These are phyloP conservation scores for Neospora caninum DNA, from an alignment of 169 alveolate species.

Conservation along the genomic window DNA sequence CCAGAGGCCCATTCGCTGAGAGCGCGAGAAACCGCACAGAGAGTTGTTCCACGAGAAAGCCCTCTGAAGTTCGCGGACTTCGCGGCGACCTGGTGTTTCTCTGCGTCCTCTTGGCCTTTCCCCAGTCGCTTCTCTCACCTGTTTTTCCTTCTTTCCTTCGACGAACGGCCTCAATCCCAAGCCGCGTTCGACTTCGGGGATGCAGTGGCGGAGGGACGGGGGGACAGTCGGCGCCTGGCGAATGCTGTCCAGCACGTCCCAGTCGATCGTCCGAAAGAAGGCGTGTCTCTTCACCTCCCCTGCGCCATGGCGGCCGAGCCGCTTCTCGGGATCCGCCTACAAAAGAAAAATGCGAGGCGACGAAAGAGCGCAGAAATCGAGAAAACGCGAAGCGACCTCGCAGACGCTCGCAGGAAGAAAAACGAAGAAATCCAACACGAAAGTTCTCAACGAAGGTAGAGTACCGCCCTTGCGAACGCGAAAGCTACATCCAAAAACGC, in stretches of 20 bases:
- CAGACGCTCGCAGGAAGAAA: not conserved
- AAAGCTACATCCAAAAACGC: too few relatives aligned
- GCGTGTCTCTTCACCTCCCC: slow-evolving; percentile 41
- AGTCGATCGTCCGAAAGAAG: slow-evolving; percentile 3
- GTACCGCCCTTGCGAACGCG: too few relatives aligned
- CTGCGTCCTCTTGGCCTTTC: too few relatives aligned
- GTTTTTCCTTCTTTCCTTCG: not conserved
- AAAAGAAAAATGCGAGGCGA: not conserved
- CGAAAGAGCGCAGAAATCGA: too few relatives aligned
- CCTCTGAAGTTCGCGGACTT: too few relatives aligned
- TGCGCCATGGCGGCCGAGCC: slow-evolving; percentile 42
- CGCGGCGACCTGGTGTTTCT: too few relatives aligned
- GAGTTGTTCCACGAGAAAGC: too few relatives aligned
- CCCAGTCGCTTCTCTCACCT: too few relatives aligned
- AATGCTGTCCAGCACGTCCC: not conserved
- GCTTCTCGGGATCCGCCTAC: slow-evolving; percentile 41
- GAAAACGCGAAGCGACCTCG: too few relatives aligned
- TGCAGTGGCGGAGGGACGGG: not conserved
- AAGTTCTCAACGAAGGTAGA: too few relatives aligned
- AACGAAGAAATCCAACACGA: not conserved
- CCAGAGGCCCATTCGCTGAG: too few relatives aligned
- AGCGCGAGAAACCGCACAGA: too few relatives aligned
- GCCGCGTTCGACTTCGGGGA: not conserved
- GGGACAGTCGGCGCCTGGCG: slow-evolving; percentile 9
- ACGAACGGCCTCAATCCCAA: not conserved